Evolutionary conservation across 768 basidiomycete genomes (phyloP), one percentile per base, ranked within the genome.

Genomic region (Austroboletus eburneus): DNA sequence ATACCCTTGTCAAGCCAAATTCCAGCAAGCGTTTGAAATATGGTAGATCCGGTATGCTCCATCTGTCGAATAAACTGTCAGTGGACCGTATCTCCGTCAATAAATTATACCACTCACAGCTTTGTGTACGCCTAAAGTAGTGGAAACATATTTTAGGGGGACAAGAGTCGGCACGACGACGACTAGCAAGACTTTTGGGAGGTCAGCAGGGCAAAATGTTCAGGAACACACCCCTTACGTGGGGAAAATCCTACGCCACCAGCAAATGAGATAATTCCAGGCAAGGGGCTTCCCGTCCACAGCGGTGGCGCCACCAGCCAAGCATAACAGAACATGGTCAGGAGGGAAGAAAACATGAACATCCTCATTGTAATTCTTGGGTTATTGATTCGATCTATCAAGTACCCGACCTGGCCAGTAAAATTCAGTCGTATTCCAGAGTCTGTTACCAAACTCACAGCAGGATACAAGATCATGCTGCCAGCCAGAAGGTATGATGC

Each of bases 121-220:
- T 62, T 90, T 89, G 59, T 90, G 86, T 7, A 81, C 80, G 1
- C 86, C 87, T 0, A 90, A 71, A 5, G 85, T 85, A 1, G 88
- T 89, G 2, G 85, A 83, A 37, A 90, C 79, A 61, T 84, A 89
- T 60, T 83, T 84, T 17, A 75, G 53, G 7, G 80, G 76, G 0
- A 90, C 85, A 23, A 90, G 76, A 42, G 74, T 77, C 1, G 87
- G 86, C 0, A 89, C 87, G 27, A 90, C 71, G 14, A 90, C 72
- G 8, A 85, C 87, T 10, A 89, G 71, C 9, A 90, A 67, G 23
- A 89, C 87, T 87, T 52, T 24, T 14, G 4, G 36, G 29, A 32
- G 33, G 21, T 57, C 27, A 53, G 35, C 53, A 23, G 4, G 23
- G 50, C 30, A 29, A 16, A 14, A 13, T 14, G 9, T 13, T 39